Evolutionary conservation across 2,329 filamentous ascomycete species (phyloP).

Genomic region (Monosporascus sp.): DNA sequence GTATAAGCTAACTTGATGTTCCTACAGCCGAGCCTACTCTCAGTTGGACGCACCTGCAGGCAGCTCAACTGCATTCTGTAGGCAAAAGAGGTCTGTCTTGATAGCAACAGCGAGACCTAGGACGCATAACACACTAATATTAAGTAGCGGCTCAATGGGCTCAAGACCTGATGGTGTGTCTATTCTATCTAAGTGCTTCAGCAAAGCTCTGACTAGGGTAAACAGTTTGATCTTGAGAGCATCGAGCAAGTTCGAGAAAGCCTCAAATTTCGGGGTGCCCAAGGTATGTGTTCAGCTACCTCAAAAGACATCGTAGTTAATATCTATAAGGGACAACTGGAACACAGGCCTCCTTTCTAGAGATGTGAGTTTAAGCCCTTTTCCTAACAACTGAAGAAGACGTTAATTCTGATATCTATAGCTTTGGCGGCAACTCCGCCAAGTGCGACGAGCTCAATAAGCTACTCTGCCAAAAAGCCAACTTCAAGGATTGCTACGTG

Average conservation of each 20-base stretch:
- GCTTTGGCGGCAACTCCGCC: constrained; percentile 40
- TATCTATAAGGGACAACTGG: constrained; percentile 21
- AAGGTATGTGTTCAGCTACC: constrained; percentile 13
- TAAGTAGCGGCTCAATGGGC: constrained; percentile 59
- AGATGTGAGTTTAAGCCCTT: neutral
- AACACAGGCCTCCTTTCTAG: constrained; percentile 72
- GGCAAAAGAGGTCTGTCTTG: constrained; percentile 7
- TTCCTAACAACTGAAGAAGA: too few species aligned
- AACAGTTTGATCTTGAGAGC: constrained; percentile 55
- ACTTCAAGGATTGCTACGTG: constrained; percentile 44
- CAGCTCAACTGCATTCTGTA: constrained; percentile 1
- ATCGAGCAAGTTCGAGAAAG: constrained; percentile 64
- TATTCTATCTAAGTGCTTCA: too few species aligned
- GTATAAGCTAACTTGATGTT: neutral
- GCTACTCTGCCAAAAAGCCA: constrained; percentile 48
- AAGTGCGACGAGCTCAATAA: constrained; percentile 52
- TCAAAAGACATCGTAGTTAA: neutral
- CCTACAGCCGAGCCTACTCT: constrained; percentile 53
- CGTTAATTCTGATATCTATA: constrained; percentile 15
- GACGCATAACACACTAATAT: too few species aligned
- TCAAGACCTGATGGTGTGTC: constrained; percentile 60
- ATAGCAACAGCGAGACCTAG: constrained; percentile 51
- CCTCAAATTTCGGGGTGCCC: constrained; percentile 59
- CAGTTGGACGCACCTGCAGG: constrained; percentile 57
- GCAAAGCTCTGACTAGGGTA: too few species aligned